A percentile compares a stretch with the other conserved stretches of the same genome.
Conservation (phyloP, 169 alveolate species). For the Cryptosporidium baileyi region DNA sequence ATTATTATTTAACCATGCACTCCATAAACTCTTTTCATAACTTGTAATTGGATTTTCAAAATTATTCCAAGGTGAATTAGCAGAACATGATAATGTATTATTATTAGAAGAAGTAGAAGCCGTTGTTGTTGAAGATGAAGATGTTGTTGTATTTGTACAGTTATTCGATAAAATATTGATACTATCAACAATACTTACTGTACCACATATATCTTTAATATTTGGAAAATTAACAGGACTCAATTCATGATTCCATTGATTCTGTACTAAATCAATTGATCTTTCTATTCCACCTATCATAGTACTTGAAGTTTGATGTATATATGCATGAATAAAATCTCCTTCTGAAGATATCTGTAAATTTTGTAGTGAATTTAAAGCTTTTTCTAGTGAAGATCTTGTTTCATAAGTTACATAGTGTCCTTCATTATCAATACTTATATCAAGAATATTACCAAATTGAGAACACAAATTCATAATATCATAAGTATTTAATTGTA, state of each 20-base stretch:
- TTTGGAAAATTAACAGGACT: background rate
- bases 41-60: background rate
- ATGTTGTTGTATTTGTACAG: background rate
- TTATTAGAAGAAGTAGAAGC: background rate
- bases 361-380: slow-evolving; percentile 35
- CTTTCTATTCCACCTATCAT: slow-evolving; percentile 55
- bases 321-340: slow-evolving; percentile 56
- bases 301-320: slow-evolving; percentile 43
- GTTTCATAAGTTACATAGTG: slow-evolving; percentile 34
- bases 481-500: slow-evolving; percentile 45
- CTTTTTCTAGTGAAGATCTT: slow-evolving; percentile 34
- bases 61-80: slow-evolving; percentile 44
- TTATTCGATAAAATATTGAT: background rate
- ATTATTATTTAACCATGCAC: slow-evolving; percentile 23
- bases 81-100: background rate
- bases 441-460: slow-evolving; percentile 51
- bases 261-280: background rate
- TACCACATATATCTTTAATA: slow-evolving; percentile 1
- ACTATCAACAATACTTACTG: background rate
- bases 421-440: background rate
- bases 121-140: background rate
- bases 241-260: slow-evolving; percentile 25
- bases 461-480: slow-evolving; percentile 49
- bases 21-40: slow-evolving; percentile 46
- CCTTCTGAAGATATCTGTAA: slow-evolving; percentile 57